phyloP scores from a whole-genome alignment of 2,329 filamentous ascomycete genomes.

The Talaromyces albobiverticillius region DNA sequence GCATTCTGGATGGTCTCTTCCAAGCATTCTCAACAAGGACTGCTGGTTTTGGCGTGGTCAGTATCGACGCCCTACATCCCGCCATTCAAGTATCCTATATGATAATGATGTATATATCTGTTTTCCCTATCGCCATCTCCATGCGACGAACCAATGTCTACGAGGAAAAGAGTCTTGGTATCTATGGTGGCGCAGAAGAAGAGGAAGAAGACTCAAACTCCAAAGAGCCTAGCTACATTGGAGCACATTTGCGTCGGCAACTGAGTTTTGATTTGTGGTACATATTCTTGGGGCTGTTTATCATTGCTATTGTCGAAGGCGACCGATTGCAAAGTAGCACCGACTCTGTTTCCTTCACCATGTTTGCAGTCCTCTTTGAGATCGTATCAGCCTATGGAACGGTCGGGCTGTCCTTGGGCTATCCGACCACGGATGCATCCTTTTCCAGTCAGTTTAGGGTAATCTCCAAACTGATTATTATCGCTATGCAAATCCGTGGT shows the following conservation, averaged over 20 bases:
- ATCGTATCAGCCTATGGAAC: slow-evolving; percentile 91
- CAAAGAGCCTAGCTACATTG: slow-evolving; percentile 75
- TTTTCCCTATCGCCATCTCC: slow-evolving; percentile 94
- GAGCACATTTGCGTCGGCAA: slow-evolving; percentile 85
- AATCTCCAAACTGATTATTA: slow-evolving; percentile 64
- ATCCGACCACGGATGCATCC: slow-evolving; percentile 69
- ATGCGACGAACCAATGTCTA: slow-evolving; percentile 94
- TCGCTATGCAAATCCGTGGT: slow-evolving; percentile 65
- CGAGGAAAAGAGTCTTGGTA: slow-evolving; percentile 69
- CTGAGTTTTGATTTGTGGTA: slow-evolving; percentile 98
- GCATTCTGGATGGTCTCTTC: slow-evolving; percentile 83
- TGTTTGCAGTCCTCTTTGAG: slow-evolving; percentile 75
- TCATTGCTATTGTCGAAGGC: slow-evolving; percentile 88
- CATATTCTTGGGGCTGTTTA: slow-evolving; percentile 87
- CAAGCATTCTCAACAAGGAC: slow-evolving; percentile 87
- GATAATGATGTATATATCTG: slow-evolving; percentile 99
- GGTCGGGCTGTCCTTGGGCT: slow-evolving; percentile 86
- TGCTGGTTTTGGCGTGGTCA: slow-evolving; percentile 82
- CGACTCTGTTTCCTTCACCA: slow-evolving; percentile 55
- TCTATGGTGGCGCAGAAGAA: slow-evolving; percentile 66
- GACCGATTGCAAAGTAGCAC: slow-evolving; percentile 61
- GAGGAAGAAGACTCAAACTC: slow-evolving; percentile 53
- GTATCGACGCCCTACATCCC: slow-evolving; percentile 74
- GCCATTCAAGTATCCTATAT: slow-evolving; percentile 92
- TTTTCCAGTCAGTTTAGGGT: slow-evolving; percentile 79